Evolutionary conservation across 306 rosid genomes (phyloP).

Genomic region (Citrullus mucosospermus): DNA sequence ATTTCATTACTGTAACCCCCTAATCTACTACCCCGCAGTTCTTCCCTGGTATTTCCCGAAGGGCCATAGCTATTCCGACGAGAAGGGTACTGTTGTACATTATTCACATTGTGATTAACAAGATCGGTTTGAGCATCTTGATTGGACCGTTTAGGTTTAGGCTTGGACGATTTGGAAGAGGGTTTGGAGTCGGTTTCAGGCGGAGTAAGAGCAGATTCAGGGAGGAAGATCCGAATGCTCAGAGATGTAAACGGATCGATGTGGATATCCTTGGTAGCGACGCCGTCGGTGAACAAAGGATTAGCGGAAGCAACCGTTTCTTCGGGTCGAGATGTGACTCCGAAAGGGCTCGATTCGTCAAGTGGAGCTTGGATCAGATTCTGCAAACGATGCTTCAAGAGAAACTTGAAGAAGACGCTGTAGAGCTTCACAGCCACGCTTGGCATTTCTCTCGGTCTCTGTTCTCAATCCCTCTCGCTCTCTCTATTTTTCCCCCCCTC

Average conservation of each 20-base stretch:
- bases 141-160: constrained; percentile 14
- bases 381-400: constrained; percentile 85
- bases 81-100: neutral
- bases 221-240: constrained; percentile 77
- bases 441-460: constrained; percentile 46
- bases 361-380: constrained; percentile 57
- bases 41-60: constrained; percentile 14
- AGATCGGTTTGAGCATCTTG: constrained; percentile 17
- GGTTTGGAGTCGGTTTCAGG: constrained; percentile 41
- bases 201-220: constrained; percentile 61
- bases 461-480: neutral
- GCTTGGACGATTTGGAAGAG: constrained; percentile 24
- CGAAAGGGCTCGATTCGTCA: constrained; percentile 48
- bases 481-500: neutral
- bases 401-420: constrained; percentile 95
- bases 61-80: constrained; percentile 50
- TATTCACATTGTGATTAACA: constrained; percentile 5
- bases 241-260: constrained; percentile 74
- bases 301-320: constrained; percentile 58
- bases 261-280: constrained; percentile 90
- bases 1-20: constrained; percentile 17
- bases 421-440: constrained; percentile 87
- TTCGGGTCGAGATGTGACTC: constrained; percentile 77
- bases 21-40: constrained; percentile 33
- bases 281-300: constrained; percentile 72